Evolutionary conservation across 768 basidiomycete genomes (phyloP), one percentile per base, ranked within the genome.

Genomic region (Cystobasidium ongulense): DNA sequence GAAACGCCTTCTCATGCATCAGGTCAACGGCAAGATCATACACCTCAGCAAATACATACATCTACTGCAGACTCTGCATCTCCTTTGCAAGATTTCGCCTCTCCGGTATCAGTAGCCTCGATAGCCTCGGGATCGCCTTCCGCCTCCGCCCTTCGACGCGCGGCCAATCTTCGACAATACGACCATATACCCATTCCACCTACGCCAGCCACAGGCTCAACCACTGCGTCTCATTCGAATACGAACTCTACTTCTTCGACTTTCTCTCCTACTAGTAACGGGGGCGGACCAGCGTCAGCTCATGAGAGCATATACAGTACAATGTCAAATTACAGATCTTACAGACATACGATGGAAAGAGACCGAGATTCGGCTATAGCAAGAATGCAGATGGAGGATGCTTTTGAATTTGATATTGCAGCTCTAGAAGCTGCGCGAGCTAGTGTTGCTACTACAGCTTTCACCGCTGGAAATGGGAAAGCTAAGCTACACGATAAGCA

Each of bases 351-450:
- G 3, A 54, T 72, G 33, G 67, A 75, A 59, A 31, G 68, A 38
- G 74, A 75, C 31, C 66, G 74, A 41, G 74, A 75, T 50, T 72
- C 70, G 38, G 62, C 31, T 10, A 59, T 72, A 21, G 74, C 74
- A 41, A 46, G 38, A 46, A 11, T 46, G 65, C n/a, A 73, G 4
- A 11, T 7, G 25, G 54, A 63, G 43, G 61, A 64, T 31, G 35
- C 33, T 23, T 54, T 57, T 33, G 73, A 61, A 29, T 35, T 43
- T 35, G 65, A 43, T 15, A 8, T 43, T 53, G 4, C 39, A 29
- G 62, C 29, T 23, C 41, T 50, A 36, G 52, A 41, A 31, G 31
- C 25, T 46, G n/a, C 27, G 17, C 17, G 68, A 61, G 61, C 36
- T 61, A 38, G 52, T 33, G 62, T 41, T 64, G 74, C 64, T 35